Conservation (phyloP, 2,329 filamentous ascomycete species). For the Acephala macrosclerotiorum region DNA sequence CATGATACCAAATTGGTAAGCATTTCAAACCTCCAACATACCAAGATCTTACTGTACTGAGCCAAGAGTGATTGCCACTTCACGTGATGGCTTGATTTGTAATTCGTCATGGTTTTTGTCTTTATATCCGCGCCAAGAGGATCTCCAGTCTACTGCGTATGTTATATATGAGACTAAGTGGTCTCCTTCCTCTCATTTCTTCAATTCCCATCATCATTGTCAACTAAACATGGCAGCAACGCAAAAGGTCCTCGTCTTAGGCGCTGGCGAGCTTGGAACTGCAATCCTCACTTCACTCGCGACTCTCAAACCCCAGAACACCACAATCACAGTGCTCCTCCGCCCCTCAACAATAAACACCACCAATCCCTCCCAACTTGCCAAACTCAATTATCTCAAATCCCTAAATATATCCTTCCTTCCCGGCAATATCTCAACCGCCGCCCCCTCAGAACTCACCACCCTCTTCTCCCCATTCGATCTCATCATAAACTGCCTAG, state of each 20-base stretch:
- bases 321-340: conserved; percentile 60
- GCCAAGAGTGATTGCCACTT: not conserved
- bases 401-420: conserved; percentile 31
- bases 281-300: conserved; percentile 60
- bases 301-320: conserved; percentile 49
- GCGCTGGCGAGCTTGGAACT: conserved; percentile 71
- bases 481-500: conserved; percentile 66
- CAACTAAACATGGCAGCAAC: conserved; percentile 1
- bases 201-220: not conserved
- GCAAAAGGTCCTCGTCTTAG: conserved; percentile 64
- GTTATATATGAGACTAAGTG: not conserved
- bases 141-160: not conserved
- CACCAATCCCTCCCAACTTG: conserved; percentile 47
- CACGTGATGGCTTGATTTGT: conserved; percentile 11
- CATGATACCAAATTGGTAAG: conserved; percentile 8
- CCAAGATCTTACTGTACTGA: not conserved
- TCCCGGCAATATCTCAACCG: conserved; percentile 44
- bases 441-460: conserved; percentile 48
- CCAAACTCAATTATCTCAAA: not conserved
- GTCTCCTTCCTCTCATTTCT: not conserved
- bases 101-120: not conserved
- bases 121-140: conserved; percentile 3
- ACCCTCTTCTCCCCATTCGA: conserved; percentile 55
- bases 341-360: conserved; percentile 55
- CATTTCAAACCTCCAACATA: not conserved